phyloP scores from a whole-genome alignment of 2,329 filamentous ascomycete species.

The Beauveria varroae region DNA sequence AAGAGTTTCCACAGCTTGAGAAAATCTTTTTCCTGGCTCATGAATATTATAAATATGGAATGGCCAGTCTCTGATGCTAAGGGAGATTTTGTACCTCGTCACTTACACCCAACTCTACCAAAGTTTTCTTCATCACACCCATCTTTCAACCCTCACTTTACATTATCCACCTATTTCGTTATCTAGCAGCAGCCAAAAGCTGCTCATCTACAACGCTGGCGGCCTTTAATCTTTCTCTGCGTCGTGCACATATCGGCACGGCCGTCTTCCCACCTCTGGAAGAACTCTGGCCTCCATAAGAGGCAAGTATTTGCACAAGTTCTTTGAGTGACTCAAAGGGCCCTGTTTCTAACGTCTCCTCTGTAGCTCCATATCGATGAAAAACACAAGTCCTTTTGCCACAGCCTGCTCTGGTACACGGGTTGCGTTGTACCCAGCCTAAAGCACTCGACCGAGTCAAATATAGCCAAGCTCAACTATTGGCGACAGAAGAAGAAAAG shows the following conservation, averaged over 20 bases:
- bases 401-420: neutral
- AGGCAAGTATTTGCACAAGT: constrained; percentile 5
- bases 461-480: neutral
- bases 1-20: neutral
- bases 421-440: neutral
- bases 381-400: neutral
- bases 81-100: neutral
- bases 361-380: neutral
- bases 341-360: neutral
- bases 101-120: neutral
- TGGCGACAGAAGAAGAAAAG: neutral
- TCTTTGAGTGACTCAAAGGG: neutral
- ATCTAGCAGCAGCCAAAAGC: neutral
- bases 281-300: constrained; percentile 13
- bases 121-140: neutral
- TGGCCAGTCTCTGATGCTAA: too few species aligned
- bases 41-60: neutral
- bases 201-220: constrained; percentile 12
- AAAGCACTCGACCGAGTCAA: neutral
- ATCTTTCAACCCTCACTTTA: neutral
- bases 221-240: neutral
- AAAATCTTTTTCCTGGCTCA: neutral
- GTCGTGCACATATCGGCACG: constrained; percentile 3
- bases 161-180: neutral
- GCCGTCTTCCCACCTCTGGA: constrained; percentile 10